Conservation (phyloP, 108 stramenopile species). For the Fragilaria radians region DNA sequence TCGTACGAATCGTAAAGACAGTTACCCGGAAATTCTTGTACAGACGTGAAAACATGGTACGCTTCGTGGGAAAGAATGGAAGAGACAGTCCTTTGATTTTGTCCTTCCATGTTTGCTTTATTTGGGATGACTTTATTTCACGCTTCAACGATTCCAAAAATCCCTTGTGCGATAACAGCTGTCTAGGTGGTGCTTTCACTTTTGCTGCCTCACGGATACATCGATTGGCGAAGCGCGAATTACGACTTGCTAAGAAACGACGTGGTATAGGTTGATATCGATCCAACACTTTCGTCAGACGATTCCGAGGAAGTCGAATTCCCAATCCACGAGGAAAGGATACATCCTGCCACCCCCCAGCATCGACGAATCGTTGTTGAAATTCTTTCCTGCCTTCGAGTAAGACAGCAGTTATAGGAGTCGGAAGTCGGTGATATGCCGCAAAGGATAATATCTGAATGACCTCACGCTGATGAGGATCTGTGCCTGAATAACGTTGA, state of each 20-base stretch:
- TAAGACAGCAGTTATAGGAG: background rate
- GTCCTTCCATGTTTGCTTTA: background rate
- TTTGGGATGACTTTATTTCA: background rate
- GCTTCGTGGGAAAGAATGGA: background rate
- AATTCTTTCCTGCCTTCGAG: background rate
- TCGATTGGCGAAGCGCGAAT: background rate
- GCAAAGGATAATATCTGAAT: constrained; percentile 11
- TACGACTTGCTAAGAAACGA: background rate
- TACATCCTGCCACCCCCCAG: constrained; percentile 9
- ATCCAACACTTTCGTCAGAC: background rate
- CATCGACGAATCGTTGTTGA: background rate
- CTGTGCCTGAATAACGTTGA: background rate
- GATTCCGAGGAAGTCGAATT: constrained; percentile 1
- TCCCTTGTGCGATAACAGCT: background rate
- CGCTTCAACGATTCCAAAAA: background rate
- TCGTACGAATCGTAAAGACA: background rate
- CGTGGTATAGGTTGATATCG: constrained; percentile 3
- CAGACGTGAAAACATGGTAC: background rate
- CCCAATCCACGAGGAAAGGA: constrained; percentile 11
- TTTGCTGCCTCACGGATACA: constrained; percentile 1
- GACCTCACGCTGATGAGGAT: background rate
- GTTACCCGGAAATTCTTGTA: background rate
- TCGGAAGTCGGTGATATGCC: constrained; percentile 7
- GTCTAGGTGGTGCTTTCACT: background rate
- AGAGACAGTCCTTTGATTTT: background rate